phyloP scores from a whole-genome alignment of 2,329 filamentous ascomycete species.

The Fusarium foetens region DNA sequence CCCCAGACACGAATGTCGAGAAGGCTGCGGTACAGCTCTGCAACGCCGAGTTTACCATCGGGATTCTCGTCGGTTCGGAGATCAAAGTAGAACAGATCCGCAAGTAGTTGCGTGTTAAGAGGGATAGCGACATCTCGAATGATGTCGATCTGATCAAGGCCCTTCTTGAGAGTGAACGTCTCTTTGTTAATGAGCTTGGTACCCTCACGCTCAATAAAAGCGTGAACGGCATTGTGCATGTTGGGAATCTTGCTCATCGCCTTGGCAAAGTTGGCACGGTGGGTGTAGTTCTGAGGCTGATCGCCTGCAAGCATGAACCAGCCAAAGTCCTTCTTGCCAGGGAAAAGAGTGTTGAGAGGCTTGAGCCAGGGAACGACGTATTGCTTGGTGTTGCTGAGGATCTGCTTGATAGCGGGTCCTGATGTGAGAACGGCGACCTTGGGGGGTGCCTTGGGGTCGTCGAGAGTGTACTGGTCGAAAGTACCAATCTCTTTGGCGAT shows the following conservation, averaged over 20 bases:
- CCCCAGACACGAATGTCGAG: slow-evolving; percentile 58
- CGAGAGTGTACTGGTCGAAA: slow-evolving; percentile 45
- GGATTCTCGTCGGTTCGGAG: slow-evolving; percentile 65
- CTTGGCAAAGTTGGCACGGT: slow-evolving; percentile 47
- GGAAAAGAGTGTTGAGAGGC: slow-evolving; percentile 48
- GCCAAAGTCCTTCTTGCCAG: slow-evolving; percentile 50
- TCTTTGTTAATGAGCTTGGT: slow-evolving; percentile 54
- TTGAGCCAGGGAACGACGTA: slow-evolving; percentile 51
- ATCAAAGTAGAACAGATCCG: slow-evolving; percentile 68
- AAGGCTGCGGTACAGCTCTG: slow-evolving; percentile 56
- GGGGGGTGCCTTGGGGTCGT: slow-evolving; percentile 50
- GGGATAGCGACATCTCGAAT: slow-evolving; percentile 68
- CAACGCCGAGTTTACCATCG: slow-evolving; percentile 54
- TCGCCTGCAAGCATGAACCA: slow-evolving; percentile 55
- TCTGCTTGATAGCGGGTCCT: slow-evolving; percentile 45
- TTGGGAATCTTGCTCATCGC: slow-evolving; percentile 50
- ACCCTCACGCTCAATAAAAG: slow-evolving; percentile 50
- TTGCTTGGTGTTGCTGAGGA: slow-evolving; percentile 46
- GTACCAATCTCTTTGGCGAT: slow-evolving; percentile 54
- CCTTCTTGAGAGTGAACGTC: slow-evolving; percentile 50
- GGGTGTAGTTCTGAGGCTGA: slow-evolving; percentile 44
- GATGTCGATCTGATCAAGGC: slow-evolving; percentile 54
- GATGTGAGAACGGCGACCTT: slow-evolving; percentile 44
- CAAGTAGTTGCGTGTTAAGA: slow-evolving; percentile 64
- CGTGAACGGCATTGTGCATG: slow-evolving; percentile 45